Evolutionary conservation across 2,329 filamentous ascomycete genomes (phyloP), one percentile per base, ranked within the genome.

Genomic region (Thielaviopsis populi): DNA sequence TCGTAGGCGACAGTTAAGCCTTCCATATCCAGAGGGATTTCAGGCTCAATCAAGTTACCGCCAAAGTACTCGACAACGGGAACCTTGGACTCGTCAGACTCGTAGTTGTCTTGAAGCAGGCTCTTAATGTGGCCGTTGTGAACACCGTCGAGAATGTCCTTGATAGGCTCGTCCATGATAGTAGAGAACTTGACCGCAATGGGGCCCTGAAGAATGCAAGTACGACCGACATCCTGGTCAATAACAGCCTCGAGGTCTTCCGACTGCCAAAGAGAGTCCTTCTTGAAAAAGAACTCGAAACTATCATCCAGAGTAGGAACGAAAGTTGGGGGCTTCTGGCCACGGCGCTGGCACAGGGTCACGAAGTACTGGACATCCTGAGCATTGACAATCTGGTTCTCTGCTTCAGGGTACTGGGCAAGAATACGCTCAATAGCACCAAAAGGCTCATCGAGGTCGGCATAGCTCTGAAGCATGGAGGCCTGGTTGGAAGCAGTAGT

Each of bases 221-320:
- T 96, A 72, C 95, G 85, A 68, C 90, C 91, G 66, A 99, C 94
- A 72, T 99, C 95, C 75, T 97, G 94, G 69, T 82, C 92, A 67
- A 96, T 91, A 65, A 99, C 91, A 63, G 94, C 94, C 71, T 95
- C 92, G 11, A 99, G 80, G 71, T 99, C 94, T 76, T 99, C 94
- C 0, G 94, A 97, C 76, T 99, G 94, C 94, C 94, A 99, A 7
- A 99, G 82, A 1, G 94, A 99, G 74, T 99, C 94, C 79, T 99
- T 99, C 85, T 99, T 99, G 86, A 99, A 99, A 79, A 90, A 99
- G 77, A 95, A 96, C 73, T 99, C 94, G 69, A 99, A 99, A 73
- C 92, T 96, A 68, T 95, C 91, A 70, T 99, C 94, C 24, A 99
- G 81, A n/a, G 88, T 81, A 4, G 94, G 94, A 37, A 99, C 91